Conservation (phyloP, 2,329 filamentous ascomycete genomes). For the Colletotrichum karsti region DNA sequence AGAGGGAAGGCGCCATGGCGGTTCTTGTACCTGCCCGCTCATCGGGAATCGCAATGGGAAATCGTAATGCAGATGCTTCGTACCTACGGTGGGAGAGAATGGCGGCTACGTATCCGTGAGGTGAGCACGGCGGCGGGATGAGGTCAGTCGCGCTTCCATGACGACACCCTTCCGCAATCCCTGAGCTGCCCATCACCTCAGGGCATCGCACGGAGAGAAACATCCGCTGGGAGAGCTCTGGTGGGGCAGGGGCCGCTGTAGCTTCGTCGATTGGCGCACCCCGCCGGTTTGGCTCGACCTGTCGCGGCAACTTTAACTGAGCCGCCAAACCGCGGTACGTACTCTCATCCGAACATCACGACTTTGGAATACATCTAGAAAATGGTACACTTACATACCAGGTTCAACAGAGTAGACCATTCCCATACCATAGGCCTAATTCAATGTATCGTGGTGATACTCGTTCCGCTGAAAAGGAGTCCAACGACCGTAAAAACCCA, state of each 20-base stretch:
- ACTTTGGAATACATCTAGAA: too few species aligned
- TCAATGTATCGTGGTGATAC: too few species aligned
- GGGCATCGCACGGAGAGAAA: neutral
- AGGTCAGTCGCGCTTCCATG: conserved; percentile 27
- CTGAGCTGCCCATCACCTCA: neutral
- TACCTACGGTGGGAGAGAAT: too few species aligned
- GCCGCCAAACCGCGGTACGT: neutral
- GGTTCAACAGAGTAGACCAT: too few species aligned
- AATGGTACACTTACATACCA: too few species aligned
- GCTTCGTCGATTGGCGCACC: neutral
- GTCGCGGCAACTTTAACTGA: neutral
- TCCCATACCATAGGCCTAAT: too few species aligned
- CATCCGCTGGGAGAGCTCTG: neutral
- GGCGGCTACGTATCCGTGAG: neutral
- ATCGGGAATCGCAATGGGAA: neutral
- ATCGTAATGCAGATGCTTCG: neutral
- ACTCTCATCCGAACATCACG: neutral
- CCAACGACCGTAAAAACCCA: neutral
- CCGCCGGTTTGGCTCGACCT: neutral
- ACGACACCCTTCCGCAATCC: conserved; percentile 18
- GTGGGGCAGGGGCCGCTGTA: neutral
- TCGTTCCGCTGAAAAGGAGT: too few species aligned
- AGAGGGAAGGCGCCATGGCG: neutral
- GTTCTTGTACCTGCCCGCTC: neutral
- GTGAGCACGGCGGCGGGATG: conserved; percentile 7